Percentiles rank a stretch among this genome's conserved stretches.
Evolutionary conservation across 148 eudicot genomes (phyloP).

Genomic region (Amaranthus cruentus): DNA sequence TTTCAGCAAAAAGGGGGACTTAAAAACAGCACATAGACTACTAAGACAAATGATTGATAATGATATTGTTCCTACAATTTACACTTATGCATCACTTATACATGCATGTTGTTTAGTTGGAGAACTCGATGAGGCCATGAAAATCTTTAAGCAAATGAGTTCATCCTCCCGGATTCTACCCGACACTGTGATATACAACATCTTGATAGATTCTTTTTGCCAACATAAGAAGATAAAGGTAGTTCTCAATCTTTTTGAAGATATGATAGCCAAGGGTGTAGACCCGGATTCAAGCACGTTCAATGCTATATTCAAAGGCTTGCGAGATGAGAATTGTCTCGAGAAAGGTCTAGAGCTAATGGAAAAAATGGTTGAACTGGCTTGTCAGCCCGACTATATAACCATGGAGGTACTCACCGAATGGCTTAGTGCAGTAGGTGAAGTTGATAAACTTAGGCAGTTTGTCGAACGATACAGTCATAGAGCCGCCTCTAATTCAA

Average conservation of each 20-base stretch:
- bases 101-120: slow-evolving; percentile 51
- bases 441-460: slow-evolving; percentile 47
- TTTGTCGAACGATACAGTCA: slow-evolving; percentile 44
- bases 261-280: slow-evolving; percentile 60
- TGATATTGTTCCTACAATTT: slow-evolving; percentile 49
- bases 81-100: slow-evolving; percentile 63
- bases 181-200: slow-evolving; percentile 69
- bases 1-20: slow-evolving; percentile 53
- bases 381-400: slow-evolving; percentile 64
- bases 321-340: slow-evolving; percentile 45
- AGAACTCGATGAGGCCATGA: slow-evolving; percentile 51
- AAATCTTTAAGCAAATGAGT: slow-evolving; percentile 46
- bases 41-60: slow-evolving; percentile 49
- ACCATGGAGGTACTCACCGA: slow-evolving; percentile 70
- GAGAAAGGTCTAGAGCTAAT: slow-evolving; percentile 60
- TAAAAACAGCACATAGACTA: slow-evolving; percentile 41
- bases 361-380: slow-evolving; percentile 67
- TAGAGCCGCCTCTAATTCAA: slow-evolving; percentile 29
- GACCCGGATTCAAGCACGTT: slow-evolving; percentile 57
- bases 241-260: slow-evolving; percentile 62
- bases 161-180: slow-evolving; percentile 38
- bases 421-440: slow-evolving; percentile 69
- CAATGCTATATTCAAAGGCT: slow-evolving; percentile 68
- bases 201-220: slow-evolving; percentile 56
- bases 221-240: slow-evolving; percentile 37